These are phyloP conservation scores for Pseudognaphalium luteoalbum DNA, from an alignment of 129 eudicot genomes.

Conservation along the genomic window DNA sequence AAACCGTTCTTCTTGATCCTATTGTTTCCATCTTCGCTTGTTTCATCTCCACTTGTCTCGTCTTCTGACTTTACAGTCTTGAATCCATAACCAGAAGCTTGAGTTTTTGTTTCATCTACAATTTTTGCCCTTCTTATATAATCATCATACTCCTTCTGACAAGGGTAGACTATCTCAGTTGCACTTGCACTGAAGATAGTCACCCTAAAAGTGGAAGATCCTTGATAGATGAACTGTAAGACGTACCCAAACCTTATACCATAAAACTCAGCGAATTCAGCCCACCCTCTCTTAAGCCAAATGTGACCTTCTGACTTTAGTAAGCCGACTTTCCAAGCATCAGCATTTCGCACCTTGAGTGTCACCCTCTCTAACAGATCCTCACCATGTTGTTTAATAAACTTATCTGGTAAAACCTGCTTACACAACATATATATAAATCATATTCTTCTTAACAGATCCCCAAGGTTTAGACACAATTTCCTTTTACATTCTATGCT, in stretches of 20 bases:
- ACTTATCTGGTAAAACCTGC: constrained; percentile 30
- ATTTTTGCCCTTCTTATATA: neutral
- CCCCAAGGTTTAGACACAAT: too few species aligned
- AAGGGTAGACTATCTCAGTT: constrained; percentile 27
- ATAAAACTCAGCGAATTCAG: constrained; percentile 23
- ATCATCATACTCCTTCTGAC: neutral
- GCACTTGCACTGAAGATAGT: constrained; percentile 22
- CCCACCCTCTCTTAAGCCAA: constrained; percentile 34
- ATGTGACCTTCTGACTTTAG: constrained; percentile 8
- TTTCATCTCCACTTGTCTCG: neutral
- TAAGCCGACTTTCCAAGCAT: constrained; percentile 24
- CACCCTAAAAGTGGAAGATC: constrained; percentile 30
- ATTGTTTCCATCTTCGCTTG: constrained; percentile 3
- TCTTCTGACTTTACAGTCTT: constrained; percentile 23
- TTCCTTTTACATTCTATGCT: too few species aligned
- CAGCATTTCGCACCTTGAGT: constrained; percentile 21
- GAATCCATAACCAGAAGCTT: neutral
- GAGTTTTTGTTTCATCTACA: neutral
- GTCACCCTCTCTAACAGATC: constrained; percentile 16
- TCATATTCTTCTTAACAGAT: too few species aligned
- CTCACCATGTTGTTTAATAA: constrained; percentile 24
- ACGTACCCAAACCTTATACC: constrained; percentile 15
- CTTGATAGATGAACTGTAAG: constrained; percentile 26
- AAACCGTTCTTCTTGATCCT: constrained; percentile 9
- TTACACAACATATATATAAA: neutral